Evolutionary conservation across 306 rosid genomes (phyloP).

Genomic region (Gastrolobium bilobum): DNA sequence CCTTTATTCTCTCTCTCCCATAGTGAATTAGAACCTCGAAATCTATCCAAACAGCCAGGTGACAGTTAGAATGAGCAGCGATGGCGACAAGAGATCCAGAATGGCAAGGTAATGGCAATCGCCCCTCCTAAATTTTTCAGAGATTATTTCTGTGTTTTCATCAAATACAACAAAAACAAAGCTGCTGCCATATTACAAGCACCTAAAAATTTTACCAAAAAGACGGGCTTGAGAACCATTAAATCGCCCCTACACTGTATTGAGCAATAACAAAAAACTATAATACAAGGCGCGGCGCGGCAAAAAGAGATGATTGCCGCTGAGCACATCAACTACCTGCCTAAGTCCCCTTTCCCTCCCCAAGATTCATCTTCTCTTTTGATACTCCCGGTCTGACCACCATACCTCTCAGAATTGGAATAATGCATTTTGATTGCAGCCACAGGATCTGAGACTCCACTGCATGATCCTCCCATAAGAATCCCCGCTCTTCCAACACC

Average conservation of each 20-base stretch:
- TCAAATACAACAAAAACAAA: constrained; percentile 85
- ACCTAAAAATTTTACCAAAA: constrained; percentile 77
- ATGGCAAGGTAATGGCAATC: constrained; percentile 51
- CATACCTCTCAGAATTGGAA: constrained; percentile 75
- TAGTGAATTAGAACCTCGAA: background rate
- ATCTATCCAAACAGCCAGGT: background rate
- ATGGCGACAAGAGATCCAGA: constrained; percentile 15
- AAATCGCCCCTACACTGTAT: constrained; percentile 69
- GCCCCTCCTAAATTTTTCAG: constrained; percentile 60
- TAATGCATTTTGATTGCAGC: constrained; percentile 93
- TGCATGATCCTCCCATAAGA: constrained; percentile 73
- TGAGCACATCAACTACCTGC: constrained; percentile 71
- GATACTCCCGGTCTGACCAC: constrained; percentile 70
- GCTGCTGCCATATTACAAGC: constrained; percentile 78
- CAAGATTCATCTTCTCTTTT: constrained; percentile 77
- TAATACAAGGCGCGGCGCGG: constrained; percentile 69
- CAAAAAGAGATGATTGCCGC: constrained; percentile 63
- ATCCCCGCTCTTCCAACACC: constrained; percentile 80
- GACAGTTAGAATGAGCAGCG: background rate
- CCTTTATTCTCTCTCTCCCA: background rate
- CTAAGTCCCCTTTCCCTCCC: constrained; percentile 78
- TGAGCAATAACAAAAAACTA: constrained; percentile 71
- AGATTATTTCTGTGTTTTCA: constrained; percentile 83
- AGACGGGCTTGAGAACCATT: constrained; percentile 60
- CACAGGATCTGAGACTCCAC: constrained; percentile 87